These are phyloP conservation scores for Royoungia palumana DNA, from an alignment of 768 basidiomycete genomes.

Conservation along the genomic window DNA sequence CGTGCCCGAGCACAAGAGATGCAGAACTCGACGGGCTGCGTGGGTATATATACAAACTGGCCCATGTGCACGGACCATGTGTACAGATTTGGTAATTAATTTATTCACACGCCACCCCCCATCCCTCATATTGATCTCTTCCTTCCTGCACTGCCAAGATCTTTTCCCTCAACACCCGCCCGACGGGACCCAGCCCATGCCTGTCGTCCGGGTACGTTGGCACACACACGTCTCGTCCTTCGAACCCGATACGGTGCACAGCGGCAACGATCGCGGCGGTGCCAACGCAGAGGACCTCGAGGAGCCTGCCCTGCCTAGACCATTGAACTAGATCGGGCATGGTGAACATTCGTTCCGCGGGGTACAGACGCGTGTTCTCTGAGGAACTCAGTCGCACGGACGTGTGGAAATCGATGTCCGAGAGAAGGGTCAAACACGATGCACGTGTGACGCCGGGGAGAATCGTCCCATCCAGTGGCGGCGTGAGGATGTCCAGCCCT, in stretches of 20 bases:
- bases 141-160: conserved; percentile 81
- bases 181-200: conserved; percentile 51
- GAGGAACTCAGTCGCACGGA: conserved; percentile 1
- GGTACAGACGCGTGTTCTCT: conserved; percentile 31
- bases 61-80: too few relatives aligned
- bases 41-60: too few relatives aligned
- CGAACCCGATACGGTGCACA: conserved; percentile 70
- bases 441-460: conserved; percentile 91
- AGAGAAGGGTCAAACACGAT: conserved; percentile 70
- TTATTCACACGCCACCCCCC: conserved; percentile 47
- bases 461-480: conserved; percentile 87
- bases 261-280: conserved; percentile 77
- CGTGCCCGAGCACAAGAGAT: conserved; percentile 96
- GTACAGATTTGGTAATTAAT: too few relatives aligned
- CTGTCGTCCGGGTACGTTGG: conserved; percentile 46
- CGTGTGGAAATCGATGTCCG: conserved; percentile 51
- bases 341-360: conserved; percentile 60
- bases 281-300: conserved; percentile 85
- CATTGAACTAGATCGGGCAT: conserved; percentile 56
- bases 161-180: conserved; percentile 63
- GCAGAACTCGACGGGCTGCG: conserved; percentile 21
- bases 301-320: conserved; percentile 56
- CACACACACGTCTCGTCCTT: conserved; percentile 58
- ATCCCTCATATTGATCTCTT: conserved; percentile 53
- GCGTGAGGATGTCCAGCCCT: conserved; percentile 84